Percentiles rank a stretch among this genome's conserved stretches.
Conservation (phyloP, 1,139 yeast species). For the Saccharomyces hybrid region DNA sequence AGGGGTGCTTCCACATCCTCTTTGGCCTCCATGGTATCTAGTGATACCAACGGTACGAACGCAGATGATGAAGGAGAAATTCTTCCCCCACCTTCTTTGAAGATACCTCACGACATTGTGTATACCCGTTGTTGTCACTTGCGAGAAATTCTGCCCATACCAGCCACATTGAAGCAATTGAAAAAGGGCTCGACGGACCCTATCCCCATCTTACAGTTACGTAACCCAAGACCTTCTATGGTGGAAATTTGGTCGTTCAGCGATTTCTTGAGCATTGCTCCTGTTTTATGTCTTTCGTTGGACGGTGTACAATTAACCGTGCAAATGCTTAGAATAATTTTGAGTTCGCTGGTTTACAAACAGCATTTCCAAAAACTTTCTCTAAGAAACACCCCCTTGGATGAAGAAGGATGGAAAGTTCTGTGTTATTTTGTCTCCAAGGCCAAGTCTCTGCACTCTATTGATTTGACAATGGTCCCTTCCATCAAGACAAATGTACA, state of each 20-base stretch:
- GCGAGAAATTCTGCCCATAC: conserved; percentile 86
- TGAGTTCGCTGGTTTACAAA: conserved; percentile 56
- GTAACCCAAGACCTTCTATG: conserved; percentile 68
- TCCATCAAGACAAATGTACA: conserved; percentile 50
- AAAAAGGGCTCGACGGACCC: conserved; percentile 67
- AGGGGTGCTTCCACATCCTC: conserved; percentile 26
- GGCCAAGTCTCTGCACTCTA: conserved; percentile 41
- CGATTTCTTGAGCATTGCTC: conserved; percentile 68
- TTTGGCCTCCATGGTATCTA: conserved; percentile 14
- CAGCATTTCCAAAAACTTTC: conserved; percentile 58
- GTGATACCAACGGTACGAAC: conserved; percentile 8
- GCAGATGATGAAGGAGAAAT: conserved; percentile 14
- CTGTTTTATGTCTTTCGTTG: conserved; percentile 56
- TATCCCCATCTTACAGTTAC: conserved; percentile 52
- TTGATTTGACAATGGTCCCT: conserved; percentile 70
- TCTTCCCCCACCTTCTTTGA: conserved; percentile 9
- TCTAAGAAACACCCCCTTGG: conserved; percentile 62
- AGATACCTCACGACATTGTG: conserved; percentile 52
- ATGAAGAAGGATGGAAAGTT: conserved; percentile 62
- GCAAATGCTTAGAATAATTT: conserved; percentile 56
- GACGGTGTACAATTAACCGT: conserved; percentile 62
- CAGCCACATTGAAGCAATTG: conserved; percentile 79
- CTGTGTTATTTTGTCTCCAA: conserved; percentile 62
- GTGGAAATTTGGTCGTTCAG: conserved; percentile 68
- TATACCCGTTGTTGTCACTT: conserved; percentile 91